phyloP scores from a whole-genome alignment of 306 rosid species.

The Begonia peltatifolia region DNA sequence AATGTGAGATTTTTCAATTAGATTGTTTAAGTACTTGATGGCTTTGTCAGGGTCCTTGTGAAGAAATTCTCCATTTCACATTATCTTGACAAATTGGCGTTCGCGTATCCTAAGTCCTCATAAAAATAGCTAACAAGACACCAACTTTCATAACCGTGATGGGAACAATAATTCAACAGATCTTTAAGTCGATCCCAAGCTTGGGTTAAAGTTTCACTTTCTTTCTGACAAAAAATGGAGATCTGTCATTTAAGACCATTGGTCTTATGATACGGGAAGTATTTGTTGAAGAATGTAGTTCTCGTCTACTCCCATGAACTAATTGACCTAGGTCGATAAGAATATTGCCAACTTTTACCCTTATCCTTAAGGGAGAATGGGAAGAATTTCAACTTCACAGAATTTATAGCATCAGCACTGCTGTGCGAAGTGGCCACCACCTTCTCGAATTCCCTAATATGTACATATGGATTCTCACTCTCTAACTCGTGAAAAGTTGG shows the following conservation, averaged over 20 bases:
- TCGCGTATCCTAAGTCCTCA: background rate
- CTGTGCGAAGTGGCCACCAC: too few relatives aligned
- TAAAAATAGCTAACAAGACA: background rate
- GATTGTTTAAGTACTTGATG: background rate
- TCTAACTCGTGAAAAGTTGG: too few relatives aligned
- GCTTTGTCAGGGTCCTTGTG: background rate
- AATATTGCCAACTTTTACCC: too few relatives aligned
- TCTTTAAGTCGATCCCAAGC: background rate
- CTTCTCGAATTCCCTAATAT: too few relatives aligned
- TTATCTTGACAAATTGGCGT: background rate
- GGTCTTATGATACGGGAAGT: conserved; percentile 1
- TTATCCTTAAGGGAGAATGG: too few relatives aligned
- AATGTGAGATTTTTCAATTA: background rate
- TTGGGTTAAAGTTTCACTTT: too few relatives aligned
- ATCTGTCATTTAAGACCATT: background rate
- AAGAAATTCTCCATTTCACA: background rate
- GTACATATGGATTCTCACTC: too few relatives aligned
- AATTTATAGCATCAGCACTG: too few relatives aligned
- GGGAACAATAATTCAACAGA: background rate
- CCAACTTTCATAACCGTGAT: background rate
- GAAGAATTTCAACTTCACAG: too few relatives aligned
- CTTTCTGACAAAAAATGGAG: background rate
- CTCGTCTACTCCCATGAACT: background rate
- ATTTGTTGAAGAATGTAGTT: too few relatives aligned
- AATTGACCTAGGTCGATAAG: too few relatives aligned